Conservation (phyloP, 2,329 filamentous ascomycete genomes). For the Diaporthe destruens region DNA sequence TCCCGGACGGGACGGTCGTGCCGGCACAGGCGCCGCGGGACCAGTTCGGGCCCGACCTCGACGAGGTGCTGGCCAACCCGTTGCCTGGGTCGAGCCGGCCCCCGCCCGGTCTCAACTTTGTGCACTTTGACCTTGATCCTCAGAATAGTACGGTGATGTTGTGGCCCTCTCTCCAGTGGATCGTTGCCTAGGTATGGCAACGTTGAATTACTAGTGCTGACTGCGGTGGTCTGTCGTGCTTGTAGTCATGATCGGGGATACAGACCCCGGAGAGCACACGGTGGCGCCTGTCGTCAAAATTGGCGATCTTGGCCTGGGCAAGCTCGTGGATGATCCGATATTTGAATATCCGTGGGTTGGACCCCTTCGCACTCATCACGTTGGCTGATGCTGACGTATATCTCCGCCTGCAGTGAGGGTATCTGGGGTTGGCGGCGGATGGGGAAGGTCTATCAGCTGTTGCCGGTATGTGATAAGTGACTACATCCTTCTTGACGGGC, state of each 20-base stretch:
- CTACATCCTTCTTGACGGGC: too few relatives aligned
- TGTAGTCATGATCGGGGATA: slow-evolving; percentile 26
- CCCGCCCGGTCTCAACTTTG: not conserved
- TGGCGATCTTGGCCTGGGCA: slow-evolving; percentile 8
- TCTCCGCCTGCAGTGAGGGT: not conserved
- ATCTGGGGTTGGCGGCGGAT: not conserved
- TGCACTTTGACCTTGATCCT: slow-evolving; percentile 31
- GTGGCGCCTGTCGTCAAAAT: slow-evolving; percentile 7
- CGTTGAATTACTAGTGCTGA: slow-evolving; percentile 7
- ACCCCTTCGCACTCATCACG: not conserved
- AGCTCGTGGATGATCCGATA: not conserved
- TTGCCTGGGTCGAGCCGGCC: not conserved
- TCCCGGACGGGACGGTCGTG: not conserved
- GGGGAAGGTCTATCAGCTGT: not conserved
- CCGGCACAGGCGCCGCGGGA: not conserved
- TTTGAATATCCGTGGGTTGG: slow-evolving; percentile 7
- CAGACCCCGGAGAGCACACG: not conserved
- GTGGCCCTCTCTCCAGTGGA: too few relatives aligned
- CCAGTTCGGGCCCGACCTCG: not conserved
- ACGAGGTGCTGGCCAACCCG: not conserved
- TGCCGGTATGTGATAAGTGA: not conserved
- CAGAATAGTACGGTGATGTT: slow-evolving; percentile 12
- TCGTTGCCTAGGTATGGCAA: not conserved
- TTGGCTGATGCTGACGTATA: not conserved
- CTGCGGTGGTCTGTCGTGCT: not conserved